Conservation (phyloP, 2,329 filamentous ascomycete genomes). For the Coniella vitis region DNA sequence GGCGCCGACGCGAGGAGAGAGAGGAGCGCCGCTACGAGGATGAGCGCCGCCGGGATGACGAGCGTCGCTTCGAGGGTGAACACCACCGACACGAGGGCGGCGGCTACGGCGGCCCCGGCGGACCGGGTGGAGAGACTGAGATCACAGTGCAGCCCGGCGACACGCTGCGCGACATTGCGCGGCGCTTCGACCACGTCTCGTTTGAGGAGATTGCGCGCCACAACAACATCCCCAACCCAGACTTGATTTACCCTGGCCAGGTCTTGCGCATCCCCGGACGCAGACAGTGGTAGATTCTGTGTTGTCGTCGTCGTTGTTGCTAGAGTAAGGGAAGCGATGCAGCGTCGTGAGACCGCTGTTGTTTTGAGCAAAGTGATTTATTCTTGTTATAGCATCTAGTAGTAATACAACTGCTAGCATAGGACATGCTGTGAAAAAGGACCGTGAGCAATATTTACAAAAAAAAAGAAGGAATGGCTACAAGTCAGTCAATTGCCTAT, state of each 20-base stretch:
- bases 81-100: slow-evolving; percentile 5
- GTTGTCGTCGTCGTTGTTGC: neutral
- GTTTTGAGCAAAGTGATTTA: no score
- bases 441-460: no score
- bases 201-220: slow-evolving; percentile 33
- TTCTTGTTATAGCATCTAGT: no score
- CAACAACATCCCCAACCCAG: slow-evolving; percentile 34
- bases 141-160: slow-evolving; percentile 35
- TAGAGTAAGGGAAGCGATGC: neutral
- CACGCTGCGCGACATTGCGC: slow-evolving; percentile 33
- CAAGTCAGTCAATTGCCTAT: no score
- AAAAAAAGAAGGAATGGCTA: no score
- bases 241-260: slow-evolving; percentile 37
- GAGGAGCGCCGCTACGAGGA: slow-evolving; percentile 15
- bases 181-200: slow-evolving; percentile 22
- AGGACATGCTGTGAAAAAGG: no score
- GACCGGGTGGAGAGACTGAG: slow-evolving; percentile 12
- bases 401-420: no score
- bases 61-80: slow-evolving; percentile 1
- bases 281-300: neutral
- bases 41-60: slow-evolving; percentile 10
- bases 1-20: slow-evolving; percentile 19
- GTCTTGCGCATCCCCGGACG: slow-evolving; percentile 29
- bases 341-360: neutral
- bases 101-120: slow-evolving; percentile 18